These are phyloP conservation scores for Penicillium steckii DNA, from an alignment of 495 filamentous ascomycete species.

Conservation along the genomic window DNA sequence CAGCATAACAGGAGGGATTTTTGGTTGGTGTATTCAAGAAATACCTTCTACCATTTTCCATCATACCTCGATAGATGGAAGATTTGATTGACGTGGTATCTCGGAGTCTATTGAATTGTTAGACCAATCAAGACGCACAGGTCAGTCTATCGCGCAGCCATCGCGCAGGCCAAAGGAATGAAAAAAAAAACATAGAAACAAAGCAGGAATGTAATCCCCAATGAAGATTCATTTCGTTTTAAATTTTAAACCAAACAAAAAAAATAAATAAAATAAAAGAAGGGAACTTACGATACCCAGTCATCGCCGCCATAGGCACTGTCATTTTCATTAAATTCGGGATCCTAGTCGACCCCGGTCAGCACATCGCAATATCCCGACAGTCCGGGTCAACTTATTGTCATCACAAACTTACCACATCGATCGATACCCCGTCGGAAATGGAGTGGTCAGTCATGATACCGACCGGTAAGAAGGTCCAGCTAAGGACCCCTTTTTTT, in stretches of 20 bases:
- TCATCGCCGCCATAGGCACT: not conserved
- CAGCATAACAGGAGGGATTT: no score
- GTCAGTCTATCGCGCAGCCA: not conserved
- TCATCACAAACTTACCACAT: slow-evolving; percentile 1
- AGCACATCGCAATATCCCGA: not conserved
- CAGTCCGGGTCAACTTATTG: not conserved
- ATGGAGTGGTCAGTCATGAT: slow-evolving; percentile 1
- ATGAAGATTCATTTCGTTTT: no score
- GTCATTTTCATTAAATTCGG: not conserved
- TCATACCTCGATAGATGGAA: slow-evolving; percentile 15
- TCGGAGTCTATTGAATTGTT: not conserved
- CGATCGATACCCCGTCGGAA: not conserved
- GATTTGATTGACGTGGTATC: slow-evolving; percentile 22
- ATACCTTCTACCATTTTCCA: slow-evolving; percentile 22
- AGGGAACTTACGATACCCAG: not conserved
- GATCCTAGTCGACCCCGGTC: not conserved
- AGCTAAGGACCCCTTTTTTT: not conserved
- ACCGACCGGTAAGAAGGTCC: not conserved
- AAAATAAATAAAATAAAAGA: not conserved
- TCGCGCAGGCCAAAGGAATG: not conserved
- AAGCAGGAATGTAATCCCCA: not conserved
- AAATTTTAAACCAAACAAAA: not conserved
- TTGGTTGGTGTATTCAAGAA: not conserved
- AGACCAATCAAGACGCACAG: slow-evolving; percentile 1
- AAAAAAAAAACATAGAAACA: not conserved